Evolutionary conservation across 352 stramenopile species (phyloP), one percentile per base, ranked within the genome.

Genomic region (Nothophytophthora sp.): DNA sequence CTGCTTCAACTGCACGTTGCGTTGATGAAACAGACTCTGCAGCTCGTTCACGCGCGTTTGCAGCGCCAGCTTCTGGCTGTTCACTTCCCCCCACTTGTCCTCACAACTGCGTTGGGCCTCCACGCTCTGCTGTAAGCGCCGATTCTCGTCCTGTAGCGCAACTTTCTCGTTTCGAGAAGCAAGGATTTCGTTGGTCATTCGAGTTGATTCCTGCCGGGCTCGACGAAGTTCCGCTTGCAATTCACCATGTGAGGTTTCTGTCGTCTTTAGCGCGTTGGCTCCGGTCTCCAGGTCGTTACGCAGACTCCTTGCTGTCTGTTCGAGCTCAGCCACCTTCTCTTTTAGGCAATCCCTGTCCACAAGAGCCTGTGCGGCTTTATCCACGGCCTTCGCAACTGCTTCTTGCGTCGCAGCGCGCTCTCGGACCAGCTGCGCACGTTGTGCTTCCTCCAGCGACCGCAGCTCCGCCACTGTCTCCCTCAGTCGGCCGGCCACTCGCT

Each of bases 331-430:
- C 13, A 61, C 20, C 50, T 65, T 35, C 25, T 28, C 22, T 15
- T 11, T 27, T 12, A 74, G 27, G 3, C 39, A 22, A 4, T 75
- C 67, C 29, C 37, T 58, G 20, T 69, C 58, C 29, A 73, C 13
- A 10, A 85, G 50, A 15, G 69, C 60, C 28, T 62, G 44, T 0
- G 67, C 76, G 0, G 72, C 71, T 44, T 63, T 72, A 16, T 84
- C 69, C 18, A 88, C 46, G 1, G 73, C 68, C 12, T 79, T 56
- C 9, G 63, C 48, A 25, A 85, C 44, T 12, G 73, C 67, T 4
- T 70, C 55, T 8, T 66, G 49, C 25, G 63, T 76, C 2, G 55
- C 54, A 10, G 20, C 9, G 10, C 33, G 18, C 23, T 76, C 70
- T 1, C 37, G 55, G 2, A 37, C 28, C 11, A 78, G 36, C 19